Base-by-base conservation (phyloP, 1,284 basidiomycete genomes). In the Boletus smithii region DNA sequence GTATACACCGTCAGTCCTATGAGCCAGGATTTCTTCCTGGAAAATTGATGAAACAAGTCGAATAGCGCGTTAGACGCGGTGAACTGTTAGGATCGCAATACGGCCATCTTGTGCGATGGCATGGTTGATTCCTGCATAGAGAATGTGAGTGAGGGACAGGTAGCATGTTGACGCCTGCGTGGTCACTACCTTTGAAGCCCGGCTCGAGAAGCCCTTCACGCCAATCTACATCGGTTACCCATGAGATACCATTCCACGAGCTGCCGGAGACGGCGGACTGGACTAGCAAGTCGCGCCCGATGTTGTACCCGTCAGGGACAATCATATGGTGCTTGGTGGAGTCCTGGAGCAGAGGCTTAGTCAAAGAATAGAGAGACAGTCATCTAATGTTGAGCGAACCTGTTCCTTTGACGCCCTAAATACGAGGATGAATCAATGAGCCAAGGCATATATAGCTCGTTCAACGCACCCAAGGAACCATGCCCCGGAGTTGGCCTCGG, bases 191-290 rank as follows among this genome's bases (percentile, higher is more conserved):
- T 67, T 77, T 68, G 45, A 69, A 77, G 8, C 88, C 88, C 23
- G 76, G 75, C 49, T 80, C 73, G 16, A 90, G 67, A 7, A 91
- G 72, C 27, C 80, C 85, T 31, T 74, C 73, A 22, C 75, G 73
- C 84, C 83, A 90, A 60, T 85, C 82, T 3, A 91, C 74, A 2
- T 85, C 79, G 1, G 86, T 85, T 53, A 72, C 69, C 87, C 88
- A 90, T 72, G 75, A 80, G 54, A 76, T 74, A 9, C 79, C 75
- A 30, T 75, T 75, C 77, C 78, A 83, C 26, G 72, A 71, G 42
- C 75, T 76, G n/a, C 80, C 83, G 8, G 72, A 62, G 18, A 75
- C 60, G n/a, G 88, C 86, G 10, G 72, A 77, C 33, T 76, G 71
- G 18, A 90, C 85, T 44, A 91, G 70, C 68, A 74, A 80, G 65